These are phyloP conservation scores for Heterobasidion annosum DNA, from an alignment of 1,284 basidiomycete species.

Conservation along the genomic window DNA sequence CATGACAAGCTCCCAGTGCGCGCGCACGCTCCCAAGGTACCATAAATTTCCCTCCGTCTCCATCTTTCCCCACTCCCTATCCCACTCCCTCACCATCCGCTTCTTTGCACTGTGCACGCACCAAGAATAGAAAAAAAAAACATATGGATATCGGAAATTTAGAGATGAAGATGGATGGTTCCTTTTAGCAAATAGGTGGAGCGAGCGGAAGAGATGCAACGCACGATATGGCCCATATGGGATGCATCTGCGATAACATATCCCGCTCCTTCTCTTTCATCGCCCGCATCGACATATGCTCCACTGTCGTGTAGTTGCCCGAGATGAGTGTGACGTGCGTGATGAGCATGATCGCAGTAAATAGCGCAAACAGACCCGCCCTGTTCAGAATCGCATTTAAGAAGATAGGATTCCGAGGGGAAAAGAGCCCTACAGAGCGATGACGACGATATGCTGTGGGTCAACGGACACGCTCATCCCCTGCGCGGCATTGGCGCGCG, in stretches of 20 bases:
- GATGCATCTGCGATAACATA: constrained; percentile 34
- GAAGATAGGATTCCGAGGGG: background rate
- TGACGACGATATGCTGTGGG: constrained; percentile 55
- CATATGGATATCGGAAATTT: background rate
- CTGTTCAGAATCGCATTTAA: constrained; percentile 19
- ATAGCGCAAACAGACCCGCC: constrained; percentile 60
- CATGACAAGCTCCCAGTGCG: constrained; percentile 75
- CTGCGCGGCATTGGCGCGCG: constrained; percentile 13
- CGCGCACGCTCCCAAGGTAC: constrained; percentile 60
- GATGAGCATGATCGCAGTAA: constrained; percentile 48
- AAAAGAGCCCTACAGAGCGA: constrained; percentile 42
- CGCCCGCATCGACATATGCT: constrained; percentile 47
- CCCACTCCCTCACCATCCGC: constrained; percentile 45
- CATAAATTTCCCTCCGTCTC: constrained; percentile 75
- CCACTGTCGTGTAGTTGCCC: constrained; percentile 71
- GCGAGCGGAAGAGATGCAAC: constrained; percentile 12
- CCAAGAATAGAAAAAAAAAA: background rate
- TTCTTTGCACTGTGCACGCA: constrained; percentile 27
- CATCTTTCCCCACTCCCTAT: constrained; percentile 69
- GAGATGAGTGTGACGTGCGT: constrained; percentile 59
- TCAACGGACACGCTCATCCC: constrained; percentile 28
- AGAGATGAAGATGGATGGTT: background rate
- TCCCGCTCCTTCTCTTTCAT: constrained; percentile 57
- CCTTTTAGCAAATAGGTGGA: background rate
- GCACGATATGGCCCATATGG: constrained; percentile 42